A percentile compares a stretch with the other conserved stretches of the same genome.
Conservation (phyloP, 345 rosid species). For the Conringia planisiliqua region DNA sequence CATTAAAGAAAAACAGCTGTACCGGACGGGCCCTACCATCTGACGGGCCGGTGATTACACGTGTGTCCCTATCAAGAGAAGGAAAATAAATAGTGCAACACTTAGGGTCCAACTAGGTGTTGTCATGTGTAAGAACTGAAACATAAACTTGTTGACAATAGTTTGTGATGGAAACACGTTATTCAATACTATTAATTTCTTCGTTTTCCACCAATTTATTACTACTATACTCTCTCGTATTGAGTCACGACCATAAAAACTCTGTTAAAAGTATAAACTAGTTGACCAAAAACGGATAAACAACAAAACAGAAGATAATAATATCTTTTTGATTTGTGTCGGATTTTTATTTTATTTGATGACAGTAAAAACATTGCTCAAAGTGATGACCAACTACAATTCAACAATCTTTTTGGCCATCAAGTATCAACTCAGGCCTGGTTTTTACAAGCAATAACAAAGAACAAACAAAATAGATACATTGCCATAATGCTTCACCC, state of each 20-base stretch:
- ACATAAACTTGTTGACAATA: not conserved
- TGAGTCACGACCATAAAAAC: constrained; percentile 6
- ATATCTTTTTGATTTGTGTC: not conserved
- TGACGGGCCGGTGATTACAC: constrained; percentile 23
- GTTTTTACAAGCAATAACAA: constrained; percentile 11
- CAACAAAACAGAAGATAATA: not conserved
- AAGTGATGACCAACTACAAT: not conserved
- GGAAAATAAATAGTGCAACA: not conserved
- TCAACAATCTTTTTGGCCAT: not conserved
- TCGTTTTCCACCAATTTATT: not conserved
- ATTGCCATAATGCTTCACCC: not conserved
- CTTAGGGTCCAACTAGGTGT: not conserved
- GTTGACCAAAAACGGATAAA: not conserved
- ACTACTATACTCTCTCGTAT: not conserved
- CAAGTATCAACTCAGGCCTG: constrained; percentile 17
- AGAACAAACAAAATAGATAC: not conserved
- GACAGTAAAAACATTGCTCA: constrained; percentile 1
- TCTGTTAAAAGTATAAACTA: not conserved
- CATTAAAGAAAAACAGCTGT: not conserved
- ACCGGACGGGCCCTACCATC: not conserved
- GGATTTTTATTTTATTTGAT: not conserved
- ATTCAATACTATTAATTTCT: not conserved
- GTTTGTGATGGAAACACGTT: not conserved
- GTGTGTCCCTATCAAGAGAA: constrained; percentile 1
- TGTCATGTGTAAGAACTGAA: not conserved